phyloP scores from a whole-genome alignment of 208 protist genomes.

The Porcisia deanei region DNA sequence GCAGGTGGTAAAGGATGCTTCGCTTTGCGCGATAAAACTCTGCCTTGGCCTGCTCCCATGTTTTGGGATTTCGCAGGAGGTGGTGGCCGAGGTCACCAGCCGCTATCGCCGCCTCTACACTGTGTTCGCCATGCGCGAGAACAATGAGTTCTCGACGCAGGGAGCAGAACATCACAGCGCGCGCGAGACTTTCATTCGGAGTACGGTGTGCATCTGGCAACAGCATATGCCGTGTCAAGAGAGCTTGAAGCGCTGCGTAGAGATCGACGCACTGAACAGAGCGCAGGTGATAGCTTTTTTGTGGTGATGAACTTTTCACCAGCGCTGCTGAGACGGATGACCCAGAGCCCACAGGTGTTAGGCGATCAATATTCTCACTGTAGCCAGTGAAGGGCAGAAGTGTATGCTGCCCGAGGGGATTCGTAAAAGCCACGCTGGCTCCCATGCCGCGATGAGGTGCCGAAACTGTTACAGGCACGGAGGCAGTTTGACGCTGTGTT shows the following conservation, averaged over 20 bases:
- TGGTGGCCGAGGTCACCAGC: conserved; percentile 38
- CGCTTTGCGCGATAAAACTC: conserved; percentile 38
- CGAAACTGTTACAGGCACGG: neutral
- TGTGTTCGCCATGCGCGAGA: conserved; percentile 39
- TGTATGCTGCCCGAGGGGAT: conserved; percentile 8
- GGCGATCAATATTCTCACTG: neutral
- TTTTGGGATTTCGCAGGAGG: conserved; percentile 32
- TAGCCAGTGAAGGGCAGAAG: neutral
- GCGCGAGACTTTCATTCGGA: conserved; percentile 38
- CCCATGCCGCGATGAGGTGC: neutral
- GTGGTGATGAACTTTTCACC: neutral
- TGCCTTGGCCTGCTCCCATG: conserved; percentile 37
- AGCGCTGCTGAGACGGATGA: neutral
- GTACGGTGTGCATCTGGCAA: conserved; percentile 38
- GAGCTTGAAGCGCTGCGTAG: conserved; percentile 37
- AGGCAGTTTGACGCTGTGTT: conserved; percentile 12
- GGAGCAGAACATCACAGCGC: conserved; percentile 41
- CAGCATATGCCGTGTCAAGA: conserved; percentile 45
- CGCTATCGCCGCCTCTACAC: conserved; percentile 46
- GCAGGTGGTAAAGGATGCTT: conserved; percentile 22
- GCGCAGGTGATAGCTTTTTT: conserved; percentile 30
- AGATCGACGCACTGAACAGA: conserved; percentile 48
- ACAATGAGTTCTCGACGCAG: conserved; percentile 43
- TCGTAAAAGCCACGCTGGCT: neutral
- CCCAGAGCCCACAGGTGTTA: neutral